phyloP scores from a whole-genome alignment of 2,329 filamentous ascomycete species.

The Scedosporium boydii region DNA sequence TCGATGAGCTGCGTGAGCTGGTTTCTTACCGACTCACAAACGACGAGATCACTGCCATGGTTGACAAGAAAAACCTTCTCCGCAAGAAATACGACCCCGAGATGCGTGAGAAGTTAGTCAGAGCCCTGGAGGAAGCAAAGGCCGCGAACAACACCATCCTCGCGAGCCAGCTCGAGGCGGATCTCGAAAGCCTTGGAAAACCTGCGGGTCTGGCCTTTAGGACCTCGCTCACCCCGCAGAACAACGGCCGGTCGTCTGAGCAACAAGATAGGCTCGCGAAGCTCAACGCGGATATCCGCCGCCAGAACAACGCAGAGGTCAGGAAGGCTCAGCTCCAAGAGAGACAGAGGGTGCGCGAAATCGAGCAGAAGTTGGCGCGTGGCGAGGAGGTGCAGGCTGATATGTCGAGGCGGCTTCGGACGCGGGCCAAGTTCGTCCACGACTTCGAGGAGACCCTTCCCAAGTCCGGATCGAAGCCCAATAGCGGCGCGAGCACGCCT shows the following conservation, averaged over 20 bases:
- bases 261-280: slow-evolving; percentile 78
- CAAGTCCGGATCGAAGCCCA: slow-evolving; percentile 35
- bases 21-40: slow-evolving; percentile 76
- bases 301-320: slow-evolving; percentile 79
- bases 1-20: slow-evolving; percentile 70
- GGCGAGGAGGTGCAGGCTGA: slow-evolving; percentile 54
- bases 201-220: slow-evolving; percentile 62
- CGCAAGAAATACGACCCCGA: slow-evolving; percentile 56
- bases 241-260: slow-evolving; percentile 41
- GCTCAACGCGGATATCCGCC: slow-evolving; percentile 77
- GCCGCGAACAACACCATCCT: slow-evolving; percentile 51
- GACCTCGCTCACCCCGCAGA: slow-evolving; percentile 47
- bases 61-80: slow-evolving; percentile 60
- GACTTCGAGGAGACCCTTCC: slow-evolving; percentile 45
- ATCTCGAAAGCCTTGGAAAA: slow-evolving; percentile 53
- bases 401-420: slow-evolving; percentile 52
- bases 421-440: slow-evolving; percentile 58
- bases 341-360: slow-evolving; percentile 51
- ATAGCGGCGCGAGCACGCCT: slow-evolving; percentile 35
- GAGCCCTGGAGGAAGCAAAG: slow-evolving; percentile 57
- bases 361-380: slow-evolving; percentile 50
- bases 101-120: slow-evolving; percentile 58
- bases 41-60: slow-evolving; percentile 69
- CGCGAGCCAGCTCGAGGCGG: slow-evolving; percentile 43
- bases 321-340: slow-evolving; percentile 84